phyloP scores from a whole-genome alignment of 1,284 basidiomycete species.

The Ceratobasidium sp. region DNA sequence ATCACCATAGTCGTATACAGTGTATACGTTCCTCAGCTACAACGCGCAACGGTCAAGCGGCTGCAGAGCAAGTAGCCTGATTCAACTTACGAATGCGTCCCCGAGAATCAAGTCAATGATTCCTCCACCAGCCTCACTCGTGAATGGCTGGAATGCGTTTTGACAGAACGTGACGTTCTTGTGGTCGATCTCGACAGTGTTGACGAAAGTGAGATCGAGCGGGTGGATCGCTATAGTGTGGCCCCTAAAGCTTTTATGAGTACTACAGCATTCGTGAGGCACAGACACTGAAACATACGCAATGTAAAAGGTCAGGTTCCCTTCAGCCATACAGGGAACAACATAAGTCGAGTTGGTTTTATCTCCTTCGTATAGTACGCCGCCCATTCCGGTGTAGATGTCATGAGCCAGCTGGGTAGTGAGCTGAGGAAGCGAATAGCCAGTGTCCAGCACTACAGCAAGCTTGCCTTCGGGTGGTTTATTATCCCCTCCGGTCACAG shows the following conservation, averaged over 20 bases:
- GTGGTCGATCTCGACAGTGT: neutral
- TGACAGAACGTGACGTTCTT: slow-evolving; percentile 13
- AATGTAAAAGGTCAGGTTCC: slow-evolving; percentile 22
- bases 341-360: neutral
- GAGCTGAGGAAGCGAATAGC: slow-evolving; percentile 20
- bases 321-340: slow-evolving; percentile 12
- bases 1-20: slow-evolving; percentile 20
- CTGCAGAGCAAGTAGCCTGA: neutral
- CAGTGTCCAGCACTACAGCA: slow-evolving; percentile 15
- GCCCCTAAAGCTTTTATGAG: neutral
- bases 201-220: neutral
- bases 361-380: neutral
- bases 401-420: slow-evolving; percentile 6
- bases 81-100: neutral
- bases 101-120: slow-evolving; percentile 6
- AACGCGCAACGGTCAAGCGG: neutral
- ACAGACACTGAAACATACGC: neutral
- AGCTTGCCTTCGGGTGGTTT: slow-evolving; percentile 21
- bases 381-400: slow-evolving; percentile 18
- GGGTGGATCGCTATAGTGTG: slow-evolving; percentile 24
- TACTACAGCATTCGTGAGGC: neutral
- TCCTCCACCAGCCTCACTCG: slow-evolving; percentile 1
- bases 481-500: neutral
- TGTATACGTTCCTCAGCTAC: slow-evolving; percentile 12
- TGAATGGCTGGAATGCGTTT: slow-evolving; percentile 7